Percentiles rank a stretch among this genome's conserved stretches.
phyloP scores from a whole-genome alignment of 345 rosid species.

The Punica granatum region DNA sequence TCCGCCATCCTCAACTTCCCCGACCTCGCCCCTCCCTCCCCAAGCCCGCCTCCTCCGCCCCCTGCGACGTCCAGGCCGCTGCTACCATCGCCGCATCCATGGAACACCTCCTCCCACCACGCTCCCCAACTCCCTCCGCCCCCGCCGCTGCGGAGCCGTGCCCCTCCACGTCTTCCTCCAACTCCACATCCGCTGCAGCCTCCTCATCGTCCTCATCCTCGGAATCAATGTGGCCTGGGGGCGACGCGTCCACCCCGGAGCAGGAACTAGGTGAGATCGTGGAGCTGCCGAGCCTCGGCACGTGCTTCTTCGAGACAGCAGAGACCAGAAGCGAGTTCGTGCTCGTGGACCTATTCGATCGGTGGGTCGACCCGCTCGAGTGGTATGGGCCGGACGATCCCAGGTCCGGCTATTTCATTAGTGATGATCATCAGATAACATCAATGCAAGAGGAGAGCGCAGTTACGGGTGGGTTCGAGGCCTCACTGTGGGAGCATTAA shows the following conservation, averaged over 20 bases:
- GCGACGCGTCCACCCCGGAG: slow-evolving; percentile 26
- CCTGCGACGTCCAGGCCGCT: slow-evolving; percentile 89
- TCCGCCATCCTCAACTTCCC: slow-evolving; percentile 89
- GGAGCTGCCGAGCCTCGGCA: slow-evolving; percentile 60
- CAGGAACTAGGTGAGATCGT: slow-evolving; percentile 68
- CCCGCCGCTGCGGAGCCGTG: neutral
- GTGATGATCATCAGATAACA: slow-evolving; percentile 18
- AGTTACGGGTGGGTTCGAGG: slow-evolving; percentile 23
- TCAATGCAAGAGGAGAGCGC: slow-evolving; percentile 18
- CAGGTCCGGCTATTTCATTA: slow-evolving; percentile 2
- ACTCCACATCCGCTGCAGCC: neutral
- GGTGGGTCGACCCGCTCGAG: slow-evolving; percentile 26
- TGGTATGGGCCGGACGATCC: slow-evolving; percentile 5
- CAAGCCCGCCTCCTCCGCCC: slow-evolving; percentile 64
- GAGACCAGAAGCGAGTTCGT: slow-evolving; percentile 38
- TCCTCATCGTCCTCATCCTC: slow-evolving; percentile 3
- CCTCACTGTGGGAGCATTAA: slow-evolving; percentile 38
- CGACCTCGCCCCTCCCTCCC: slow-evolving; percentile 62
- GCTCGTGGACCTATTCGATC: slow-evolving; percentile 32
- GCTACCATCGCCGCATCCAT: slow-evolving; percentile 85
- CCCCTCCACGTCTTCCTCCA: slow-evolving; percentile 7
- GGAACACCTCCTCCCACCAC: slow-evolving; percentile 17
- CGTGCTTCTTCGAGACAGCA: slow-evolving; percentile 34
- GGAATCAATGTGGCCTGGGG: neutral
- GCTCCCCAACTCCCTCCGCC: neutral